These are phyloP conservation scores for Fusarium ambrosium DNA, from an alignment of 2,329 filamentous ascomycete species.

Conservation along the genomic window DNA sequence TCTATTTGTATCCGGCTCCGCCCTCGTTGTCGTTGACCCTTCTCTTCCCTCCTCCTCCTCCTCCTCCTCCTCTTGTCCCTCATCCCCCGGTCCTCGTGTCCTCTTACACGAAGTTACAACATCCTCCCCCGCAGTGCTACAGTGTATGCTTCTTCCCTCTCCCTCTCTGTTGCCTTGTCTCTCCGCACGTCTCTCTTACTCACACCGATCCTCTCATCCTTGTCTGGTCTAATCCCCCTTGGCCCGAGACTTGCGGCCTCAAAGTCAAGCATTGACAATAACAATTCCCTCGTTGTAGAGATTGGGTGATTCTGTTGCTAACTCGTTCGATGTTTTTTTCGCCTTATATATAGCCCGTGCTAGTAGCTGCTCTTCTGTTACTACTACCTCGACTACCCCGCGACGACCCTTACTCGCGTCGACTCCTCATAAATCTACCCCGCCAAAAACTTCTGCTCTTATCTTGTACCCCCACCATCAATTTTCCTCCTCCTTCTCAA, in stretches of 20 bases:
- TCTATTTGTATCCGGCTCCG: slow-evolving; percentile 34
- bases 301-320: slow-evolving; percentile 38
- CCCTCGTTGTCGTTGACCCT: slow-evolving; percentile 2
- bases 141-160: slow-evolving; percentile 22
- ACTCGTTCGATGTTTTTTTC: slow-evolving; percentile 42
- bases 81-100: slow-evolving; percentile 19
- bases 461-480: slow-evolving; percentile 32
- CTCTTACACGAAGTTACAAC: slow-evolving; percentile 27
- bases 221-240: slow-evolving; percentile 37
- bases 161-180: slow-evolving; percentile 10
- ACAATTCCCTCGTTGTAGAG: slow-evolving; percentile 19
- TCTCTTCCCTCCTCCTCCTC: neutral
- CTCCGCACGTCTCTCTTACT: slow-evolving; percentile 22
- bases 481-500: slow-evolving; percentile 52
- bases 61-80: neutral
- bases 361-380: slow-evolving; percentile 40
- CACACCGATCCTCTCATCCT: slow-evolving; percentile 29
- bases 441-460: slow-evolving; percentile 45
- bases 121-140: slow-evolving; percentile 12
- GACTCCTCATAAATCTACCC: slow-evolving; percentile 37
- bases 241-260: slow-evolving; percentile 28
- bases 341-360: slow-evolving; percentile 38
- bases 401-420: slow-evolving; percentile 44
- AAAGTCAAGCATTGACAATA: slow-evolving; percentile 34
- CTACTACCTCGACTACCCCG: slow-evolving; percentile 44